These are phyloP conservation scores for Paramecium sexaurelia DNA, from an alignment of 73 alveolate genomes.

Conservation along the genomic window DNA sequence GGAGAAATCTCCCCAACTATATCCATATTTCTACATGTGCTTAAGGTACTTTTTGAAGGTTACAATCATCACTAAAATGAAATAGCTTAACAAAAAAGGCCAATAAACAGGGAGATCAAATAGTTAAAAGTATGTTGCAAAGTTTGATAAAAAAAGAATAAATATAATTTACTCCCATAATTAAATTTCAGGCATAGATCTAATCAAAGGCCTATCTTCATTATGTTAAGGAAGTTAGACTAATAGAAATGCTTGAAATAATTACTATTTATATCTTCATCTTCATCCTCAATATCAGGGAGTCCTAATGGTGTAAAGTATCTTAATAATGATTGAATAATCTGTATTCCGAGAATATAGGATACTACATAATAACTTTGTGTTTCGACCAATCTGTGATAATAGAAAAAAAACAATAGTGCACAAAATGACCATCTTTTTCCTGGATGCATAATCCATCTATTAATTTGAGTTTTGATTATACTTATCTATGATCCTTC, in stretches of 20 bases:
- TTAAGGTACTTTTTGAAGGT: slow-evolving; percentile 33
- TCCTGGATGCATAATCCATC: slow-evolving; percentile 37
- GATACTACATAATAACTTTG: slow-evolving; percentile 5
- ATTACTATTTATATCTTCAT: slow-evolving; percentile 7
- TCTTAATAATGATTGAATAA: not conserved
- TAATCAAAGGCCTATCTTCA: slow-evolving; percentile 35
- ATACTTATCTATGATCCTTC: slow-evolving; percentile 49
- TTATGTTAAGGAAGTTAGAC: slow-evolving; percentile 26
- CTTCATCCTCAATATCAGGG: slow-evolving; percentile 54
- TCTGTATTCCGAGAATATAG: not conserved
- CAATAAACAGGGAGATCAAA: slow-evolving; percentile 51
- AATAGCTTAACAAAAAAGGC: slow-evolving; percentile 29
- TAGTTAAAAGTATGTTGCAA: not conserved
- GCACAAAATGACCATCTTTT: slow-evolving; percentile 22
- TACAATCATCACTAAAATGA: not conserved
- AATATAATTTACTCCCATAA: not conserved
- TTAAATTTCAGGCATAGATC: slow-evolving; percentile 46
- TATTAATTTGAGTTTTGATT: not conserved
- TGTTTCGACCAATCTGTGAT: not conserved
- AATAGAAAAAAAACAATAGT: not conserved
- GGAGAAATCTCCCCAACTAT: slow-evolving; percentile 40
- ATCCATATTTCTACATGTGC: slow-evolving; percentile 51
- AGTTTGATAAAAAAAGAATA: not conserved
- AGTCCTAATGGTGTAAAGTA: slow-evolving; percentile 41
- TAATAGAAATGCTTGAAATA: not conserved